Evolutionary conservation across 441 rosid species (phyloP).

Genomic region (Breynia disticha): DNA sequence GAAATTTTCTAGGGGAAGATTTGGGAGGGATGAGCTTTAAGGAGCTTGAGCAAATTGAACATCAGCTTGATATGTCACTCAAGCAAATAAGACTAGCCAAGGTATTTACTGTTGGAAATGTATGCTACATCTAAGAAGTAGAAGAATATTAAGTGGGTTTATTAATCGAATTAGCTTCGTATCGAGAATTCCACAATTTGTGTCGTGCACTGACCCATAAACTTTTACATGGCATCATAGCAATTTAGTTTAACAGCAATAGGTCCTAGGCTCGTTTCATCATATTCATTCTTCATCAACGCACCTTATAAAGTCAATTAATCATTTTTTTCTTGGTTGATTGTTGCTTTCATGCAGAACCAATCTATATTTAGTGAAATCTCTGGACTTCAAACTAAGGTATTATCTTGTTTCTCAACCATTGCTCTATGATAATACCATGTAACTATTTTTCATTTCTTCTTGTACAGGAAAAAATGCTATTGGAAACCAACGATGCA

Average conservation of each 20-base stretch:
- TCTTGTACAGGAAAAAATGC: too few relatives aligned
- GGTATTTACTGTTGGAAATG: conserved; percentile 16
- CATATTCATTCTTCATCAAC: too few relatives aligned
- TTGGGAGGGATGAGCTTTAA: conserved; percentile 30
- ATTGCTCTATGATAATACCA: too few relatives aligned
- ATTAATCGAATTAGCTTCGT: too few relatives aligned
- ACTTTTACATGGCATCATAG: too few relatives aligned
- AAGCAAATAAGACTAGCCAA: conserved; percentile 42
- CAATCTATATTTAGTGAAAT: conserved; percentile 35
- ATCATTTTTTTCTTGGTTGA: not conserved
- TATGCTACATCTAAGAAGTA: not conserved
- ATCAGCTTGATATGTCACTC: conserved; percentile 46
- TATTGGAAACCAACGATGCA: too few relatives aligned
- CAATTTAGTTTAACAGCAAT: too few relatives aligned
- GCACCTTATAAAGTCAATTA: not conserved
- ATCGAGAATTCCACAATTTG: not conserved
- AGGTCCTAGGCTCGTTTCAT: too few relatives aligned
- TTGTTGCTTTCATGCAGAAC: conserved; percentile 25
- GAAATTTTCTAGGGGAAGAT: conserved; percentile 59
- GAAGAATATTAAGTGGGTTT: not conserved
- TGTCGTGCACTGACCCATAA: too few relatives aligned
- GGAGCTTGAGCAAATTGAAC: conserved; percentile 53
- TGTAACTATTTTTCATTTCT: too few relatives aligned
- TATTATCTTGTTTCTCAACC: conserved; percentile 8
- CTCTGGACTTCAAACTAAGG: conserved; percentile 39